phyloP scores from a whole-genome alignment of 208 protist species.

The Crithidia brevicula region DNA sequence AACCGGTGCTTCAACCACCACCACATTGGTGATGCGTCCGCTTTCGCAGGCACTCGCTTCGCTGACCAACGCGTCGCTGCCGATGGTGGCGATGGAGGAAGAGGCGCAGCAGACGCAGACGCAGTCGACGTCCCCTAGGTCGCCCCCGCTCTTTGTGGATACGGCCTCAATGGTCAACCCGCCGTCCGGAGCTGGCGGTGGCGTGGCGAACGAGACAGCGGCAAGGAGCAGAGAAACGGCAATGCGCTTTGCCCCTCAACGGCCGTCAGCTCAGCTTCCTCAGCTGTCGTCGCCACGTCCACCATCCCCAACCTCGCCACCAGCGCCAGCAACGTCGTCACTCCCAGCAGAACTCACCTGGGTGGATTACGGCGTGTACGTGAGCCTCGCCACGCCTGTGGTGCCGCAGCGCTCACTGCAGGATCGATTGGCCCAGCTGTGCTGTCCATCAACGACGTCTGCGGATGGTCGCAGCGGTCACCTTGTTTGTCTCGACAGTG shows the following conservation, averaged over 20 bases:
- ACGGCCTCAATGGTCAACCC: not conserved
- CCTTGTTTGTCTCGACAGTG: slow-evolving; percentile 19
- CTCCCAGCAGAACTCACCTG: slow-evolving; percentile 5
- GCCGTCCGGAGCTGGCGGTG: too few species aligned
- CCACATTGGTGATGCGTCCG: too few species aligned
- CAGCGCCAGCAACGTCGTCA: not conserved
- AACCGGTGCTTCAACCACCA: too few species aligned
- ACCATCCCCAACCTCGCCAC: not conserved
- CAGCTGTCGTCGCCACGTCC: too few species aligned
- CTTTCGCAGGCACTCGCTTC: too few species aligned
- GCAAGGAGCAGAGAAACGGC: too few species aligned
- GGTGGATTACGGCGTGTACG: slow-evolving; percentile 23
- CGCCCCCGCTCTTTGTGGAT: not conserved
- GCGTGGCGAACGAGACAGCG: too few species aligned
- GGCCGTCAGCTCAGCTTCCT: too few species aligned
- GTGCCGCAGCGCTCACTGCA: slow-evolving; percentile 27
- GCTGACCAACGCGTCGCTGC: too few species aligned
- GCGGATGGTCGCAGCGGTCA: not conserved
- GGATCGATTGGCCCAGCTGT: slow-evolving; percentile 26
- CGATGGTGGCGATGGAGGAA: not conserved
- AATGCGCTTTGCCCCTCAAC: too few species aligned
- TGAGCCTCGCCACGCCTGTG: slow-evolving; percentile 7
- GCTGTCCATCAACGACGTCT: slow-evolving; percentile 4
- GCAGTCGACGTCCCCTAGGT: not conserved
- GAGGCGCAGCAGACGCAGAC: not conserved